Evolutionary conservation across 441 rosid genomes (phyloP), one percentile per base, ranked within the genome.

Genomic region (Gossypium aridum): DNA sequence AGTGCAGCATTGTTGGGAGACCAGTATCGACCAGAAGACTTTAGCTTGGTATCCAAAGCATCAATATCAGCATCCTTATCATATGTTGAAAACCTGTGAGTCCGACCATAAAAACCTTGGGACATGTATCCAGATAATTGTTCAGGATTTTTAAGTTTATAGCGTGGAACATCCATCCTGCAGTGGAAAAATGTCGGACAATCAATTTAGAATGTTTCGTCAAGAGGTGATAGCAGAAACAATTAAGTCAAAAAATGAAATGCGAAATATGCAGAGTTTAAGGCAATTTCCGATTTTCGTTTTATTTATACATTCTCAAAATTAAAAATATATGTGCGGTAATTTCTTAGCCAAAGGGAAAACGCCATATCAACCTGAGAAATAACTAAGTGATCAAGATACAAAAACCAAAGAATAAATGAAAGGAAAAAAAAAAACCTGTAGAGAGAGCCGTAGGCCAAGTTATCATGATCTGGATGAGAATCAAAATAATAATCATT

Each of bases 121-220:
- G 76, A 83, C 62, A 76, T 75, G 71, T 72, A 60, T 59, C 78
- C 72, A 31, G 83, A 71, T 57, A 64, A 78, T 56, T 87, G 86
- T 37, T 82, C 81, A 62, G 84, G 77, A 78, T 70, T 78, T 75
- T 78, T 79, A 59, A 81, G 83, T 72, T 86, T 93, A 80, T 91
- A 90, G 53, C 88, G 91, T 13, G 97, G 97, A 64, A 95, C 88
- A 76, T 92, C 85, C 99, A 91, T 91, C 81, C 99, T 93, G 85
- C 88, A 88, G 68, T 20, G 62, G 12, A 72, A 43, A 34, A 65
- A 73, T 55, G 47, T 4, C 7, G 62, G 20, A 28, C 2, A 9
- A 16, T 17, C 67, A 61, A 34, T n/a, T 53, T 37, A 60, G 62
- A 81, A 72, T 6, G 61, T 73, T 34, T 13, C n/a, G 75, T 22